A percentile compares a stretch with the other conserved stretches of the same genome.
phyloP scores from a whole-genome alignment of 805 yeast species.

The Wickerhamomyces queroliae region DNA sequence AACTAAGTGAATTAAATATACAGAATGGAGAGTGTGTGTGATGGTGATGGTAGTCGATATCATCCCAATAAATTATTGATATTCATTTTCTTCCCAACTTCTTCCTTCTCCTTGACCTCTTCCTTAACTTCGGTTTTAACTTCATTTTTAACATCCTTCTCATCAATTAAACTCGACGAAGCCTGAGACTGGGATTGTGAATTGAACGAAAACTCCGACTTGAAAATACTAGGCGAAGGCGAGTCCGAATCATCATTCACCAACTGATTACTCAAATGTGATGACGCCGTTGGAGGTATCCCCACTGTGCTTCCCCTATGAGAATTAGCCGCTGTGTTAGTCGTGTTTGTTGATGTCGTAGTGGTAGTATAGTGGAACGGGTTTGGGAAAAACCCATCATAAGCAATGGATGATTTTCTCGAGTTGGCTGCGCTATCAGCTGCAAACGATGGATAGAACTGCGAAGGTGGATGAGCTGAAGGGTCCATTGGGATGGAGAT shows the following conservation, averaged over 20 bases:
- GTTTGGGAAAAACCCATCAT: conserved; percentile 38
- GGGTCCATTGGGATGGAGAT: conserved; percentile 32
- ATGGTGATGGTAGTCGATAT: background rate
- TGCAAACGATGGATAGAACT: too few relatives aligned
- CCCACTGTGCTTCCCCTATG: conserved; percentile 12
- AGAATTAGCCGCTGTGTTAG: conserved; percentile 4
- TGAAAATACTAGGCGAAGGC: background rate
- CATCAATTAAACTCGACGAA: too few relatives aligned
- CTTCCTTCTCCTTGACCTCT: background rate
- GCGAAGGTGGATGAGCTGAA: conserved; percentile 7
- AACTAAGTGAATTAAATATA: background rate
- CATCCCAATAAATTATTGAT: conserved; percentile 16
- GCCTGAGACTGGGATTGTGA: too few relatives aligned
- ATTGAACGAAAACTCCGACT: background rate
- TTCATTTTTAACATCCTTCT: background rate
- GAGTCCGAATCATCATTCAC: background rate
- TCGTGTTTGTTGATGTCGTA: conserved; percentile 4
- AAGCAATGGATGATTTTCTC: conserved; percentile 37
- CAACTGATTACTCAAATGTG: too few relatives aligned
- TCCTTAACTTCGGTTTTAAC: background rate
- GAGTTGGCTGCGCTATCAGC: too few relatives aligned
- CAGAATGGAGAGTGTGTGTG: background rate
- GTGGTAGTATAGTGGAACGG: conserved; percentile 8
- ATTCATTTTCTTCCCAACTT: conserved; percentile 12
- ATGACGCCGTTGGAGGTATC: too few relatives aligned